Percentiles rank a stretch among this genome's conserved stretches.
Evolutionary conservation across 345 rosid species (phyloP).

Genomic region (Microcos paniculata): DNA sequence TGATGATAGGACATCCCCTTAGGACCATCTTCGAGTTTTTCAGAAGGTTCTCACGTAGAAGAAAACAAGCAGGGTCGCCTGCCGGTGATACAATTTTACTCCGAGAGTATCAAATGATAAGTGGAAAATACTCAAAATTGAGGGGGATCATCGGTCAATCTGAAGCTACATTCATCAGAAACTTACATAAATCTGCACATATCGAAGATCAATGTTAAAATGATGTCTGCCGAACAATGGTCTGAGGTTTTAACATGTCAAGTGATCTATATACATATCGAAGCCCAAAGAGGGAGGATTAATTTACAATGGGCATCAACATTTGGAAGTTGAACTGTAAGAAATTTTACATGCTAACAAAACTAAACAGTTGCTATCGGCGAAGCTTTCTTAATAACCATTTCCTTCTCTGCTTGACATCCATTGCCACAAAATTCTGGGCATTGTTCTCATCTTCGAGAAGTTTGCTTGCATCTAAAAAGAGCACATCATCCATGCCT

Average conservation of each 20-base stretch:
- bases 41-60: not conserved
- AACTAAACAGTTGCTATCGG: constrained; percentile 8
- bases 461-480: constrained; percentile 48
- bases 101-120: not conserved
- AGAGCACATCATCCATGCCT: constrained; percentile 46
- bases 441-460: constrained; percentile 45
- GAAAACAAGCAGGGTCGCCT: not conserved
- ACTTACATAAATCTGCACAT: not conserved
- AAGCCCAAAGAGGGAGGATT: not conserved
- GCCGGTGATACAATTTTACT: not conserved
- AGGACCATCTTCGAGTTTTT: not conserved
- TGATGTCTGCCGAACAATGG: not conserved
- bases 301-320: not conserved
- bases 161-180: not conserved
- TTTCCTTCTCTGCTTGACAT: constrained; percentile 33
- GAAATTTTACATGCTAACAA: not conserved
- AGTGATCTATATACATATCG: not conserved
- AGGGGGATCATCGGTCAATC: not conserved
- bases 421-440: constrained; percentile 40
- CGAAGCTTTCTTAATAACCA: constrained; percentile 34
- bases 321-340: not conserved
- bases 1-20: not conserved
- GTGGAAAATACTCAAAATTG: not conserved
- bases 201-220: not conserved
- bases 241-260: not conserved